phyloP scores from a whole-genome alignment of 2,329 filamentous ascomycete genomes.

The Fusarium heterosporum region DNA sequence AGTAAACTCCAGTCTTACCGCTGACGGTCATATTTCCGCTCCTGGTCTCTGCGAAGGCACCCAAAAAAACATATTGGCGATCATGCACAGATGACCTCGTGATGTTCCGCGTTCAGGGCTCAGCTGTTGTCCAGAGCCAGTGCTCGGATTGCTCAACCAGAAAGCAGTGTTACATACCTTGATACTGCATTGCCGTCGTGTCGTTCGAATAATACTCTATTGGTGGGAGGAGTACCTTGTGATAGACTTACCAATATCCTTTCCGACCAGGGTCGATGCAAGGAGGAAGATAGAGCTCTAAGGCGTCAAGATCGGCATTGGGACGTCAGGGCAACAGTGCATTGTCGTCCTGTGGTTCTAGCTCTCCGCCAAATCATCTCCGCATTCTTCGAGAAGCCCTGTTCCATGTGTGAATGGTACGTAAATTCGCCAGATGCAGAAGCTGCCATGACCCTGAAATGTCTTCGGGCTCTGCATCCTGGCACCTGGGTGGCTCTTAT shows the following conservation, averaged over 20 bases:
- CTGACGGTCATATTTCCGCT: conserved; percentile 7
- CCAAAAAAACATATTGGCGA: conserved; percentile 8
- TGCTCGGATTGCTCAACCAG: background rate
- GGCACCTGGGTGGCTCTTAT: conserved; percentile 47
- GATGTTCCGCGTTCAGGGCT: conserved; percentile 3
- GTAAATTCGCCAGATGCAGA: conserved; percentile 44
- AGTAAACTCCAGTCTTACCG: conserved; percentile 31
- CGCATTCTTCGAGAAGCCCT: conserved; percentile 37
- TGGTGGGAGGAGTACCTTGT: conserved; percentile 26
- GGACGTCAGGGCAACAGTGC: conserved; percentile 29
- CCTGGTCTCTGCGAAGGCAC: conserved; percentile 17
- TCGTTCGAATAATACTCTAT: conserved; percentile 18
- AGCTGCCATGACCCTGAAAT: conserved; percentile 43
- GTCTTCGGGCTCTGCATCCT: conserved; percentile 44
- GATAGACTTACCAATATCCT: conserved; percentile 35
- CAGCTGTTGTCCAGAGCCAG: background rate
- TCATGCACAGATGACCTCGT: conserved; percentile 1
- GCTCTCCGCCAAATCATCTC: conserved; percentile 35
- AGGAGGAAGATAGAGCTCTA: conserved; percentile 32
- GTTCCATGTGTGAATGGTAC: conserved; percentile 36
- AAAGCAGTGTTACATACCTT: background rate
- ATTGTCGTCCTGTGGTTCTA: conserved; percentile 35
- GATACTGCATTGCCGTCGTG: background rate
- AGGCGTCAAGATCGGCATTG: conserved; percentile 44
- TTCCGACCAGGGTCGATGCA: conserved; percentile 37